Base-by-base conservation (phyloP, 1,284 basidiomycete genomes). In the Pyrrhoderma lamaoense region DNA sequence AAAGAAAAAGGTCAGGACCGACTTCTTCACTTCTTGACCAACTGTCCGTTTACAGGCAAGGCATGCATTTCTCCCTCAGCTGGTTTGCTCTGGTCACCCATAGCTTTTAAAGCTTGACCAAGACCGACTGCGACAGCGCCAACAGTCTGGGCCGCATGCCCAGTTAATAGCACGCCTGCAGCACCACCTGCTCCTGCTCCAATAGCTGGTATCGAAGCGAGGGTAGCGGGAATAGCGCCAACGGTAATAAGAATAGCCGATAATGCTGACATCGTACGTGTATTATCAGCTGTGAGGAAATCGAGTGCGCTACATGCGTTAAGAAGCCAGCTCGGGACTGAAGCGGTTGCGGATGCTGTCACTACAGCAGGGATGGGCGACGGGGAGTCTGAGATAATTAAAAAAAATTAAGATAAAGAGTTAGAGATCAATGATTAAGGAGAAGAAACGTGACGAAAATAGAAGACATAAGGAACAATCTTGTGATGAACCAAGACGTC, bases 161-260 rank as follows among this genome's bases (percentile, higher is more conserved):
- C 77, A 4, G 85, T 85, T 31, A 88, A 70, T 55, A 85, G 69
- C 0, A 82, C 80, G 18, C 84, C 84, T 19, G 83, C 83, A 4
- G 79, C 81, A 11, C 79, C 80, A 0, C 76, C 78, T 44, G 70
- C 72, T 59, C 87, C 74, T 1, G 73, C 82, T 19, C 85, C 85
- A 35, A 87, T 75, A 0, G 82, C 66, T 0, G 85, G 85, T 38
- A 88, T 71, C 31, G 80, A 79, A 36, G 85, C 85, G 40, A 81
- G 80, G 4, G 84, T 85, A 62, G 88, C 83, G 56, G 88, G 75
- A 52, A 88, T 77, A 34, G 80, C 79, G 37, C 85, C 85, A 40
- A 81, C 80, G 4, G 84, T 85, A 62, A 88, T 83, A 56, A 88
- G 75, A 52, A 88, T 77, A 4, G 85, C 85, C 53, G 82, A 82